Evolutionary conservation across 176 grass and related monocot genomes (phyloP).

Genomic region (Hyparrhenia diplandra): DNA sequence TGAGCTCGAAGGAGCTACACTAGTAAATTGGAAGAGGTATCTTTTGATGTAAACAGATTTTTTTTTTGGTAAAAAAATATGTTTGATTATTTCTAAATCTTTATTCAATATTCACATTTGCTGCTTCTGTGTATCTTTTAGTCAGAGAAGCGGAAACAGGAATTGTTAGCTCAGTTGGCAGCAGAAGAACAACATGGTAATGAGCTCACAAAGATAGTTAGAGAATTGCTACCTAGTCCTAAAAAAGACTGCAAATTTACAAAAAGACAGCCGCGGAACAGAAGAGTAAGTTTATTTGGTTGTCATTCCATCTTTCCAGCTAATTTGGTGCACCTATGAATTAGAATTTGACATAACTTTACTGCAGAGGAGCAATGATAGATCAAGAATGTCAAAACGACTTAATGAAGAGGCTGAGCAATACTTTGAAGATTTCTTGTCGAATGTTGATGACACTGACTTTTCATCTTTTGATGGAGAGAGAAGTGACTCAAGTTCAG

Average conservation of each 20-base stretch:
- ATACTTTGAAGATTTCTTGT: conserved; percentile 96
- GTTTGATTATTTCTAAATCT: background rate
- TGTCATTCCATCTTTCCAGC: background rate
- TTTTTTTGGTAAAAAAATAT: background rate
- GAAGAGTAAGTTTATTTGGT: conserved; percentile 54
- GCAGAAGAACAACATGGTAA: conserved; percentile 86
- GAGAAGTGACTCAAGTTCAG: conserved; percentile 78
- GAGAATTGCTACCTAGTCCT: conserved; percentile 73
- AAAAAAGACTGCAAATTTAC: conserved; percentile 47
- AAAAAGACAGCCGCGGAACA: conserved; percentile 46
- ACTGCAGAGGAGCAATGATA: conserved; percentile 90
- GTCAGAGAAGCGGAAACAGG: conserved; percentile 90
- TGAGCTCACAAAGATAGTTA: conserved; percentile 89
- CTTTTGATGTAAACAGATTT: background rate
- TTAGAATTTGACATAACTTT: conserved; percentile 13
- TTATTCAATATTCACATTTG: conserved; percentile 14
- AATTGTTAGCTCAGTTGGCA: conserved; percentile 80
- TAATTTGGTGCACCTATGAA: background rate
- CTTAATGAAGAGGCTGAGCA: conserved; percentile 82
- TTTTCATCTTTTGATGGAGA: conserved; percentile 95
- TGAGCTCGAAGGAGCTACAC: conserved; percentile 82
- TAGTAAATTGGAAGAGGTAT: conserved; percentile 93
- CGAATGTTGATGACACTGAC: conserved; percentile 96
- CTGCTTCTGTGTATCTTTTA: conserved; percentile 33
- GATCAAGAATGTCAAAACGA: conserved; percentile 61